Evolutionary conservation across 1,284 basidiomycete genomes (phyloP), one percentile per base, ranked within the genome.

Genomic region (Clitocybe nebularis): DNA sequence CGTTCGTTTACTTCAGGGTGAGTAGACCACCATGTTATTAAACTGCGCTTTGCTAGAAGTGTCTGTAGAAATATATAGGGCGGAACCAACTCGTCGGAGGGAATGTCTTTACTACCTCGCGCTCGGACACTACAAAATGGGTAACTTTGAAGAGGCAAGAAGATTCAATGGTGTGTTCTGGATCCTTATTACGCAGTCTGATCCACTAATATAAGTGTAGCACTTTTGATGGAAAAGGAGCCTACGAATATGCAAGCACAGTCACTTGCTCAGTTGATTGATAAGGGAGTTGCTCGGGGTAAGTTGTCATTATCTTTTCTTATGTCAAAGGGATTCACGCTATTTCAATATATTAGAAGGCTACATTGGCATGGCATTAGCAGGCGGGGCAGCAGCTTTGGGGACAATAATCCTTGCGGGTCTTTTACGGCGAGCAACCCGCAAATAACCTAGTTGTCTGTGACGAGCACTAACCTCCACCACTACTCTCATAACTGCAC

Each of bases 31-130:
- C 41, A 4, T 17, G 21, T 17, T 26, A 16, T 20, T 16, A 29
- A 28, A 33, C 28, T 21, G 23, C 35, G n/a, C 30, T 20, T 34
- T 42, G 11, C 24, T 41, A 33, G 22, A 10, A 17, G 35, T 7
- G 14, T 39, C n/a, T 30, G 16, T 57, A 94, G 96, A 98, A 42
- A 88, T 99, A 46, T 99, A 96, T 68, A 84, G 92, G 41, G 75
- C 82, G 2, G 94, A 97, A 49, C 86, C 95, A 7, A 68, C 81
- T 23, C 79, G 96, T 51, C 76, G 96, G 50, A 73, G 96, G 63
- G 96, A 99, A 67, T 99, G 96, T 59, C 69, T 98, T 25, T 99
- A 98, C 63, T 99, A 98, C 68, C 84, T 99, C 37, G 91, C 93
- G 1, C 74, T 99, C 8, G 96, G 96, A 0, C 87, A 99, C 66